Evolutionary conservation across 345 rosid species (phyloP).

Genomic region (Syzygium jambos): DNA sequence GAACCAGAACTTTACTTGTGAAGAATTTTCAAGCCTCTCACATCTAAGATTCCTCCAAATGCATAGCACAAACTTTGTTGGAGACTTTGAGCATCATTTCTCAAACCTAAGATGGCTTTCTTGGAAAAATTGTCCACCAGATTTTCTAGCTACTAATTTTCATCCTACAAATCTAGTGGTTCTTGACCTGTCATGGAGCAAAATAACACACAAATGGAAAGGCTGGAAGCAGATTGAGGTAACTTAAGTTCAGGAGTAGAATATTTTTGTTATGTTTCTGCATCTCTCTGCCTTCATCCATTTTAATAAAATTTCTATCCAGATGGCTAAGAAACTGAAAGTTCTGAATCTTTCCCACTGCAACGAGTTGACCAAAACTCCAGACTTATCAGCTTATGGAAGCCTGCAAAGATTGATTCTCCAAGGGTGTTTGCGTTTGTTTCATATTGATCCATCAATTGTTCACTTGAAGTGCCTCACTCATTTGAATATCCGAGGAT

Average conservation of each 20-base stretch:
- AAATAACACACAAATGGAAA: not conserved
- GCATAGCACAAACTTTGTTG: not conserved
- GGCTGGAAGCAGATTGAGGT: not conserved
- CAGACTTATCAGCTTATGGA: not conserved
- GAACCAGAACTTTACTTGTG: not conserved
- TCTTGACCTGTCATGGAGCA: not conserved
- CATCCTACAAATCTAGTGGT: not conserved
- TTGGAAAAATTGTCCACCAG: not conserved
- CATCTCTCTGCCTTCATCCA: not conserved
- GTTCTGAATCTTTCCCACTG: not conserved
- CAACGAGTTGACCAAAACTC: not conserved
- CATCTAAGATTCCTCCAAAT: not conserved
- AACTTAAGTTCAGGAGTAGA: not conserved
- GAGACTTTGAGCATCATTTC: not conserved
- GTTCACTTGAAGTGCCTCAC: not conserved
- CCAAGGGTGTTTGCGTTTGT: not conserved
- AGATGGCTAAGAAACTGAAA: not conserved
- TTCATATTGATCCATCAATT: not conserved
- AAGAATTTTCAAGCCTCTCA: not conserved
- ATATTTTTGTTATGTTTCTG: not conserved
- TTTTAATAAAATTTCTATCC: not conserved
- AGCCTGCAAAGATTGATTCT: not conserved
- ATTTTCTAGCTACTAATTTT: not conserved
- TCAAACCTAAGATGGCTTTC: not conserved
- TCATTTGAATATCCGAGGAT: not conserved